Evolutionary conservation across 495 filamentous ascomycete species (phyloP).

Genomic region (Eremomyces bilateralis): DNA sequence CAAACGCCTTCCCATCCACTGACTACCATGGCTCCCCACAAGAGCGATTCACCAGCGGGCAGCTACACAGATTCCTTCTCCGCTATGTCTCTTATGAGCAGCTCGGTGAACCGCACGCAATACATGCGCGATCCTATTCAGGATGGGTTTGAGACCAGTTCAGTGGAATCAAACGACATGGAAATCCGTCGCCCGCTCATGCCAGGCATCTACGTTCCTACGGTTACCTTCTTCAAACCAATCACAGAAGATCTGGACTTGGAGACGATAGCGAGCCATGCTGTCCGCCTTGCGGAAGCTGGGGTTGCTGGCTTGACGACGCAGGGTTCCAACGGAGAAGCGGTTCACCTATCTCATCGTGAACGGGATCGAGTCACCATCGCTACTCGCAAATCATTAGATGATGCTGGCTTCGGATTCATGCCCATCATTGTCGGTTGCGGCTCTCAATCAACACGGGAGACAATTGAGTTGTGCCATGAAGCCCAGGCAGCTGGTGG

Average conservation of each 20-base stretch:
- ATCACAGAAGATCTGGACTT: conserved; percentile 35
- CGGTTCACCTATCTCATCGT: conserved; percentile 17
- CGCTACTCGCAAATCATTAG: conserved; percentile 52
- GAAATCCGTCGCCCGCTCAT: conserved; percentile 12
- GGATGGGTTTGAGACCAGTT: conserved; percentile 14
- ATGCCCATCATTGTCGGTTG: conserved; percentile 72
- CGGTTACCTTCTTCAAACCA: conserved; percentile 18
- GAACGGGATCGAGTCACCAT: conserved; percentile 33
- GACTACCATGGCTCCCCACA: no score
- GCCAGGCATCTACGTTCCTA: conserved; percentile 20
- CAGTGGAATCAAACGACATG: conserved; percentile 11
- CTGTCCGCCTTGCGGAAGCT: conserved; percentile 59
- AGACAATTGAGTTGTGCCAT: conserved; percentile 59
- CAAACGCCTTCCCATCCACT: no score
- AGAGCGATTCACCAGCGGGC: neutral
- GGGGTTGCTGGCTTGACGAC: conserved; percentile 65
- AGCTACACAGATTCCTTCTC: neutral
- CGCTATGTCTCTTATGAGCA: no score
- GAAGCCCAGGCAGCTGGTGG: conserved; percentile 57
- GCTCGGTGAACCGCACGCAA: no score
- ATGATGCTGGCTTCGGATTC: conserved; percentile 41
- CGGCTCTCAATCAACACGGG: conserved; percentile 64
- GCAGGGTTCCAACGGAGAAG: conserved; percentile 70
- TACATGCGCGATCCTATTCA: no score
- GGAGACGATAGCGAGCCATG: conserved; percentile 47